A percentile compares a stretch with the other conserved stretches of the same genome.
phyloP scores from a whole-genome alignment of 2,329 filamentous ascomycete species.

The Diaporthe eres region DNA sequence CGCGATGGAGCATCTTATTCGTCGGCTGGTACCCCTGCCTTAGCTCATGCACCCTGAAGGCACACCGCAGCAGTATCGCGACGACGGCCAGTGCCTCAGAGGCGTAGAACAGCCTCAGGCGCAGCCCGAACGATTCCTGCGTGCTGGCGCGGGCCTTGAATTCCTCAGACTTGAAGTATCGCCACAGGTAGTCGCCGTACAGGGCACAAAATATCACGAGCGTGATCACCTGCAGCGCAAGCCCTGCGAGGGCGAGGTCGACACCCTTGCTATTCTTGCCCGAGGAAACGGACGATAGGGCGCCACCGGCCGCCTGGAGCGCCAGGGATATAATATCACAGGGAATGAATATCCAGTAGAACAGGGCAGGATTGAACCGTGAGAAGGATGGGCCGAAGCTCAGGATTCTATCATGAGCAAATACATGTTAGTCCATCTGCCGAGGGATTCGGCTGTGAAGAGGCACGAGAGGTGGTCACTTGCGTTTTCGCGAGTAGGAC shows the following conservation, averaged over 20 bases:
- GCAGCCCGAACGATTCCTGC: slow-evolving; percentile 35
- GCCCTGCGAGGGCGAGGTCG: slow-evolving; percentile 66
- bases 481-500: slow-evolving; percentile 67
- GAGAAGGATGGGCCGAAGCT: slow-evolving; percentile 55
- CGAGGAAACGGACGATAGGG: slow-evolving; percentile 59
- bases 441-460: not conserved
- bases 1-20: slow-evolving; percentile 52
- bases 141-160: not conserved
- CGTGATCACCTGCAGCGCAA: slow-evolving; percentile 70
- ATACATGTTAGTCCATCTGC: not conserved
- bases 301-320: slow-evolving; percentile 70
- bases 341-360: slow-evolving; percentile 64
- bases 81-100: slow-evolving; percentile 68
- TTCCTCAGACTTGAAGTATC: slow-evolving; percentile 50
- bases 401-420: slow-evolving; percentile 52
- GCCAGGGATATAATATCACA: slow-evolving; percentile 68
- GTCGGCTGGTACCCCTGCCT: slow-evolving; percentile 73
- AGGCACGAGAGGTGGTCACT: slow-evolving; percentile 34
- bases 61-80: slow-evolving; percentile 72
- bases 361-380: slow-evolving; percentile 56
- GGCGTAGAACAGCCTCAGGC: slow-evolving; percentile 64
- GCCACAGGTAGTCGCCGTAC: slow-evolving; percentile 63
- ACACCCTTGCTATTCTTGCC: slow-evolving; percentile 64
- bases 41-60: slow-evolving; percentile 76
- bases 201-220: slow-evolving; percentile 66